A percentile compares a stretch with the other conserved stretches of the same genome.
These are phyloP conservation scores for Fusarium austroafricanum DNA, from an alignment of 2,329 filamentous ascomycete genomes.

Conservation along the genomic window DNA sequence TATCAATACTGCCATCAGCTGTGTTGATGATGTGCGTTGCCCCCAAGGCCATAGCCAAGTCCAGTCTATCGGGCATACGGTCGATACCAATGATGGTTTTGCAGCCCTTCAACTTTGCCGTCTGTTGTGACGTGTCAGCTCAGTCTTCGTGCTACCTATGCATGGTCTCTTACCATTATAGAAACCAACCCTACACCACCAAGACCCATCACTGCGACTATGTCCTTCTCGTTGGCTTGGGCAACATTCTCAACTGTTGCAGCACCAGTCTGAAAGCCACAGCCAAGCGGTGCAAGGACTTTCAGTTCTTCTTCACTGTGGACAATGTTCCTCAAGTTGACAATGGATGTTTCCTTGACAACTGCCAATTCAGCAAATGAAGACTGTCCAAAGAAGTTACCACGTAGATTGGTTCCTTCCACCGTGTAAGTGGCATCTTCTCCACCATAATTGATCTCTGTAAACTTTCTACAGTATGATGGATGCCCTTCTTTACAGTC, in stretches of 20 bases:
- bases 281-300: neutral
- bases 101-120: neutral
- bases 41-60: neutral
- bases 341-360: constrained; percentile 2
- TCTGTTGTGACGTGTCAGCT: neutral
- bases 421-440: neutral
- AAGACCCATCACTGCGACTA: neutral
- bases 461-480: neutral
- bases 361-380: constrained; percentile 4
- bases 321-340: neutral
- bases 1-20: neutral
- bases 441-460: neutral
- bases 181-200: constrained; percentile 7
- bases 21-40: constrained; percentile 5
- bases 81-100: neutral
- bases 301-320: neutral
- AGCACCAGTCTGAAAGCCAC: constrained; percentile 3
- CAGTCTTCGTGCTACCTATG: accelerated
- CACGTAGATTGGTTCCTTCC: neutral
- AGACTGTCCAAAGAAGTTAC: constrained; percentile 1
- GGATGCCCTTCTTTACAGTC: constrained; percentile 2
- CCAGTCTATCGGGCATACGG: neutral
- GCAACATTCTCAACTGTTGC: neutral
- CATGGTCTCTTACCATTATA: neutral
- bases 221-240: neutral